Base-by-base conservation (phyloP, 2,329 filamentous ascomycete genomes). In the Aspergillus transmontanensis region DNA sequence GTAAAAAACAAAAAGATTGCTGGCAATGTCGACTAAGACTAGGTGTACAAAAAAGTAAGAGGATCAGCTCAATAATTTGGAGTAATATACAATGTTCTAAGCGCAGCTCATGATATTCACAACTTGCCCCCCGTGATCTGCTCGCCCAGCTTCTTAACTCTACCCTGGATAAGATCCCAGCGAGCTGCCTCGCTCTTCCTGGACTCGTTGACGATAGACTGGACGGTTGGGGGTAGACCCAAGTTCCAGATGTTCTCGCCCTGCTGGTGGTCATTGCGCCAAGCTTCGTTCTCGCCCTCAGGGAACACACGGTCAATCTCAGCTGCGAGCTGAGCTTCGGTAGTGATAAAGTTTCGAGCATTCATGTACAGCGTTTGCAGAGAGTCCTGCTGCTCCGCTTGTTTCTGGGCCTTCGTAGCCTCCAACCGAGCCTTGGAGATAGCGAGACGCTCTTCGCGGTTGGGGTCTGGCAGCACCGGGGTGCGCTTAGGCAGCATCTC, bases 291-390 rank as follows among this genome's bases (percentile, higher is more conserved):
- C 80, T 76, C 79, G 66, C 87, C 84, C 30, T 88, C 87, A 19
- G 87, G 85, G 79, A 97, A 99, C n/a, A 90, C 84, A 66, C 84
- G 80, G 26, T 96, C 90, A 61, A 97, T 89, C 68, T 88, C 86
- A 19, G 83, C 82, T 69, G 91, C 86, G 39, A 99, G 85, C 76
- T 96, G 90, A 57, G 85, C 81, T 76, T 96, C 93, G 28, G 86
- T 89, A 21, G 93, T 89, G 74, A 99, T 97, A 80, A 98, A 99
- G 45, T 87, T 83, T 30, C 90, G 87, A 6, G 95, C 93, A 70
- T 93, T 91, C 81, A 95, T 91, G 80, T 99, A 99, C 14, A 99
- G 85, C 63, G 92, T 89, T 79, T 97, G 92, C 34, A 99, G 80
- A 19, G 89, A 86, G 68, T 94, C 87, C 64, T 86, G 84, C 57